These are phyloP conservation scores for Paramecium bursaria DNA, from an alignment of 73 alveolate species.

Conservation along the genomic window DNA sequence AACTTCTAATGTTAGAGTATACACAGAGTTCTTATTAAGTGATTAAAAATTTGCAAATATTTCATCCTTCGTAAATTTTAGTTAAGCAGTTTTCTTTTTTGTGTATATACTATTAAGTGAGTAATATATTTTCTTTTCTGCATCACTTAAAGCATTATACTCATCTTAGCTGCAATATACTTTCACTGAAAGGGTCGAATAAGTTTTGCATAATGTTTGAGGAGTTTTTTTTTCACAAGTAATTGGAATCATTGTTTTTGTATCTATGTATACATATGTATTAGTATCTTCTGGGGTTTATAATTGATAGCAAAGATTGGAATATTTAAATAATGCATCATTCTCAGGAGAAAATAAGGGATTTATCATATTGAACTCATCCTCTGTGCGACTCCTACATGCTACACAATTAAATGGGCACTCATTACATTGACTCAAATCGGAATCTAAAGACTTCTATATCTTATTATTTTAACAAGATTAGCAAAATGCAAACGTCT, in stretches of 20 bases:
- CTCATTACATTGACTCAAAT: constrained; percentile 24
- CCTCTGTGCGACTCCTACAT: neutral
- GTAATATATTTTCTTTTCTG: neutral
- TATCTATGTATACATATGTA: constrained; percentile 6
- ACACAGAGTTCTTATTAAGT: neutral
- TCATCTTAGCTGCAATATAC: neutral
- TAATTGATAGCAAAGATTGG: neutral
- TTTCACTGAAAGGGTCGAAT: neutral
- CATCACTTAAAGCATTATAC: constrained; percentile 1
- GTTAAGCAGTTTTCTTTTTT: no score
- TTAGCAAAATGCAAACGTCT: constrained; percentile 21
- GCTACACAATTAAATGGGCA: constrained; percentile 48
- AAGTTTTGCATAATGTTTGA: neutral
- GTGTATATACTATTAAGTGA: no score
- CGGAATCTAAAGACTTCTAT: neutral
- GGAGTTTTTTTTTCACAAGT: neutral
- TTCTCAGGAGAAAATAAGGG: constrained; percentile 30
- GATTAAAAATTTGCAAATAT: constrained; percentile 12
- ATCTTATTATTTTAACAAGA: neutral
- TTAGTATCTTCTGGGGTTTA: neutral
- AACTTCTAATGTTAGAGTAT: neutral
- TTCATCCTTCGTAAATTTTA: neutral
- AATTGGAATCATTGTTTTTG: constrained; percentile 17
- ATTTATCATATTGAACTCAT: neutral
- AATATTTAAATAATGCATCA: neutral